Evolutionary conservation across 2,329 filamentous ascomycete species (phyloP).

Genomic region (Epichloe sylvatica): DNA sequence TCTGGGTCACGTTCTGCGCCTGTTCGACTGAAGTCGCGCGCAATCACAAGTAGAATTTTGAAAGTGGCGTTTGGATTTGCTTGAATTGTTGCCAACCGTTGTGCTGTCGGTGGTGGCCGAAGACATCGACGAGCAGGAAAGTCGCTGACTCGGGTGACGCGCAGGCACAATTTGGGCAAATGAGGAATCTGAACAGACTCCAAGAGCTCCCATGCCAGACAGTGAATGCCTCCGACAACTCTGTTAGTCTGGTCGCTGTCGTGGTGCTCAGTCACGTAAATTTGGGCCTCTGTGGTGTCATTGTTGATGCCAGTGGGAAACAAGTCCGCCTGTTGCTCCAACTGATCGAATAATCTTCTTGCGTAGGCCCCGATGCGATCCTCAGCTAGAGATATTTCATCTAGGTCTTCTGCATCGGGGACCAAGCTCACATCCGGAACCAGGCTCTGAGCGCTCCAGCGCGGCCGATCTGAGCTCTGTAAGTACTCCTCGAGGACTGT

Average conservation of each 20-base stretch:
- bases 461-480: constrained; percentile 11
- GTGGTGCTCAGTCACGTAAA: constrained; percentile 15
- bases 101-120: background rate
- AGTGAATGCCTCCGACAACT: constrained; percentile 11
- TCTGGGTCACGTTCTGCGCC: constrained; percentile 16
- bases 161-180: constrained; percentile 11
- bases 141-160: constrained; percentile 14
- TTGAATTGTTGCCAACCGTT: constrained; percentile 10
- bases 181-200: constrained; percentile 9
- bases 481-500: constrained; percentile 15
- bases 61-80: constrained; percentile 10
- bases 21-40: constrained; percentile 13
- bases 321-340: constrained; percentile 7
- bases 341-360: constrained; percentile 10
- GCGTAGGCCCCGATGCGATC: constrained; percentile 11
- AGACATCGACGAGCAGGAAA: constrained; percentile 8
- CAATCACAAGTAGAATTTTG: constrained; percentile 16
- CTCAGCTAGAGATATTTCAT: constrained; percentile 8
- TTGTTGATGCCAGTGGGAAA: constrained; percentile 2
- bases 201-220: constrained; percentile 17
- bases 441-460: constrained; percentile 10
- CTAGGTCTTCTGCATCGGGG: background rate
- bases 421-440: constrained; percentile 3
- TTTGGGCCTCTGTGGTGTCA: constrained; percentile 9
- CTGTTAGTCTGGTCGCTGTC: constrained; percentile 4